phyloP scores from a whole-genome alignment of 768 basidiomycete species.

The Pisolithus albus region DNA sequence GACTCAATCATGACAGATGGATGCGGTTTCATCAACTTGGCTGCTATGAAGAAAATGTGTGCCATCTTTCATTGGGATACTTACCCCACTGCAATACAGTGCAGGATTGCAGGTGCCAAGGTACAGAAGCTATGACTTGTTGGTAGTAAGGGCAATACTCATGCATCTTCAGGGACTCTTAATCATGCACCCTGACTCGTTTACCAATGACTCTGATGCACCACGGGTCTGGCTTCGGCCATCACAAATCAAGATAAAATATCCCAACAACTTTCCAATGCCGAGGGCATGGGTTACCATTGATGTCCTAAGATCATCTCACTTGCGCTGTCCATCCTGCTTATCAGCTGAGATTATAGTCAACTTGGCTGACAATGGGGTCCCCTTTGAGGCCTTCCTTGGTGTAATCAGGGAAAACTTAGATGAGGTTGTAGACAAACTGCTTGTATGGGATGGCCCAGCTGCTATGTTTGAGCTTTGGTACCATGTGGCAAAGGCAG shows the following conservation, averaged over 20 bases:
- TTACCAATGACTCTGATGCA: constrained; percentile 8
- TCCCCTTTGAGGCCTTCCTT: constrained; percentile 36
- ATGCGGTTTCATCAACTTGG: constrained; percentile 40
- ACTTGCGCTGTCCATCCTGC: constrained; percentile 38
- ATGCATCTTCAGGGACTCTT: constrained; percentile 17
- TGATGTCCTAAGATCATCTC: constrained; percentile 48
- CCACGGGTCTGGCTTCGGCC: constrained; percentile 30
- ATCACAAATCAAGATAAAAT: constrained; percentile 44
- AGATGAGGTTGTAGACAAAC: constrained; percentile 28
- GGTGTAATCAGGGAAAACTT: constrained; percentile 33
- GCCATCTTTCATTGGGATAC: constrained; percentile 30
- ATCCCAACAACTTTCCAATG: constrained; percentile 19
- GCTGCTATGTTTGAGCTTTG: constrained; percentile 39
- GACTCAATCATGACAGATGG: constrained; percentile 52
- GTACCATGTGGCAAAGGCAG: constrained; percentile 32
- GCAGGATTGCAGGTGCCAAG: constrained; percentile 40
- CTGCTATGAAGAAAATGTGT: constrained; percentile 29
- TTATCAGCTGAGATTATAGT: constrained; percentile 55
- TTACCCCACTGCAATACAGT: constrained; percentile 45
- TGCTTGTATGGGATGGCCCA: constrained; percentile 40
- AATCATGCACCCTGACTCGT: constrained; percentile 24
- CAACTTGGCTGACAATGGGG: constrained; percentile 60
- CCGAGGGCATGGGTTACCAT: constrained; percentile 43
- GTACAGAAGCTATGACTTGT: constrained; percentile 8
- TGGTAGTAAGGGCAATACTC: neutral